phyloP scores from a whole-genome alignment of 495 filamentous ascomycete species.

The Apiosordaria backusii region DNA sequence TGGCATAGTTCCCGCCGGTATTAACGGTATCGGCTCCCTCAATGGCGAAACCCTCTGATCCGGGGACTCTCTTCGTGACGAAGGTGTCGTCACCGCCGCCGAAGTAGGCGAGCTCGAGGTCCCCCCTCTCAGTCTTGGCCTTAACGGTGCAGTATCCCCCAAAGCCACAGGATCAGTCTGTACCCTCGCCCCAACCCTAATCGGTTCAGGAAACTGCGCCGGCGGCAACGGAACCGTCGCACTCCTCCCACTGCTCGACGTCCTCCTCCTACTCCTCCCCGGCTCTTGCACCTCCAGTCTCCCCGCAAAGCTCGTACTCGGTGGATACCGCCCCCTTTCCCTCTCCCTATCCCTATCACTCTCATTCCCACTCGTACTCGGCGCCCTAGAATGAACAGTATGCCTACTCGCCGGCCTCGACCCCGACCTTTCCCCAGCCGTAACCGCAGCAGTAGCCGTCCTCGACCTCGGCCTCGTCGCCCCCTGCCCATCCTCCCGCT shows the following conservation, averaged over 20 bases:
- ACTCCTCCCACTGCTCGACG: conserved; percentile 1
- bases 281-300: conserved; percentile 43
- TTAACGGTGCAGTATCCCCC: conserved; percentile 21
- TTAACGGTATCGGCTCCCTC: neutral
- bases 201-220: conserved; percentile 9
- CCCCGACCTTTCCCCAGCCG: conserved; percentile 15
- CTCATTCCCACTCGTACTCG: conserved; percentile 25
- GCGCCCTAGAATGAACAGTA: conserved; percentile 40
- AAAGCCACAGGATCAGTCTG: conserved; percentile 54
- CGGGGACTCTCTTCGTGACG: conserved; percentile 14
- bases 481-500: conserved; percentile 1
- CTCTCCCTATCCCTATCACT: conserved; percentile 40
- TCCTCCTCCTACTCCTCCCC: neutral
- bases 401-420: conserved; percentile 39
- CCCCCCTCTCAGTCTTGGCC: conserved; percentile 47
- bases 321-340: conserved; percentile 36
- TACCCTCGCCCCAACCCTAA: conserved; percentile 44
- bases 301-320: conserved; percentile 42
- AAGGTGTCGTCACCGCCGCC: conserved; percentile 11
- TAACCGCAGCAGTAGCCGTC: neutral
- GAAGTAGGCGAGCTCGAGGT: conserved; percentile 34
- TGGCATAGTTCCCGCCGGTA: neutral
- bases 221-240: neutral
- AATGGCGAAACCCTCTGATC: neutral
- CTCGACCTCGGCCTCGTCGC: conserved; percentile 26